Conservation (phyloP, 768 basidiomycete species). For the Suillus ampliporus region DNA sequence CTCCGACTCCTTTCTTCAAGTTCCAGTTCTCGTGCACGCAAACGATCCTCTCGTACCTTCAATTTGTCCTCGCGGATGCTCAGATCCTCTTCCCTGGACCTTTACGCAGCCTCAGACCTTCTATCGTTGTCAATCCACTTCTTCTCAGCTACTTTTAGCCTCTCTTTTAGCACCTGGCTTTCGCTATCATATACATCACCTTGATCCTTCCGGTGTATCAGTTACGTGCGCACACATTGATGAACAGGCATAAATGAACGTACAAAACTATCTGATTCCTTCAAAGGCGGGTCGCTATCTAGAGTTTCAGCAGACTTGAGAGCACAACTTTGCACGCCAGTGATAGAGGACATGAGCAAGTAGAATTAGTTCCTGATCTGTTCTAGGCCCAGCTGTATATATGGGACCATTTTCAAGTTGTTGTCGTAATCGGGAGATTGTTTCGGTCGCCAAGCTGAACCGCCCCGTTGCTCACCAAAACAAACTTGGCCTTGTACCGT, state of each 20-base stretch:
- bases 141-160: constrained; percentile 2
- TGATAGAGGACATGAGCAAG: background rate
- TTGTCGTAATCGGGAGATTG: constrained; percentile 6
- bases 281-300: background rate
- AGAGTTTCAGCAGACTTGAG: too few species aligned
- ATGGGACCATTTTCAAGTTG: background rate
- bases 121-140: background rate
- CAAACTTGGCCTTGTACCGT: background rate
- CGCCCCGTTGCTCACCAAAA: background rate
- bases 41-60: constrained; percentile 8
- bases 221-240: too few species aligned
- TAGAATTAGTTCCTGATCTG: background rate
- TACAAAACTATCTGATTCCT: background rate
- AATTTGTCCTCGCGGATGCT: constrained; percentile 4
- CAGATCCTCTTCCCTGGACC: constrained; percentile 4
- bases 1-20: background rate
- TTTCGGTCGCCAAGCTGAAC: background rate
- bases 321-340: background rate
- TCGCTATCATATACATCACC: constrained; percentile 4
- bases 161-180: background rate
- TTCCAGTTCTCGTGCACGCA: background rate
- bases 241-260: background rate
- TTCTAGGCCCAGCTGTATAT: background rate
- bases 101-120: constrained; percentile 7
- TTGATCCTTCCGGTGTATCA: background rate